phyloP scores from a whole-genome alignment of 345 rosid species.

The Kandelia obovata region DNA sequence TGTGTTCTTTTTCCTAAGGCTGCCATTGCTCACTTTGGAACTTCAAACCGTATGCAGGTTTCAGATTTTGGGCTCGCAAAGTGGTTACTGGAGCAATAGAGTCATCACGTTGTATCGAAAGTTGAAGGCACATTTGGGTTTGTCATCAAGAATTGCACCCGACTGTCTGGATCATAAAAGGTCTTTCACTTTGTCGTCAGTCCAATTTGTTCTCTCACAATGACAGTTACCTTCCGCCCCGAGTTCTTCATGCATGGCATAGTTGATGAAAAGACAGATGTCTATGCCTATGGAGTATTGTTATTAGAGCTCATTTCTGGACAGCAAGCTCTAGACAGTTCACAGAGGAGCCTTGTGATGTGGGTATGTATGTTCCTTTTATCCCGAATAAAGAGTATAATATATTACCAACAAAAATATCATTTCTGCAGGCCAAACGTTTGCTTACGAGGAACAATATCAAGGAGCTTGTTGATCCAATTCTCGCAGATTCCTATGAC shows the following conservation, averaged over 20 bases:
- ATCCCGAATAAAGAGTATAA: too few relatives aligned
- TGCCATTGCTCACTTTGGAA: conserved; percentile 5
- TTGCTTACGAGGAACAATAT: conserved; percentile 30
- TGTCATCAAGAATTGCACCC: conserved; percentile 13
- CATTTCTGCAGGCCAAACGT: conserved; percentile 49
- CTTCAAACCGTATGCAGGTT: conserved; percentile 42
- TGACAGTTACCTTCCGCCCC: conserved; percentile 82
- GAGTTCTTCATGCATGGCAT: conserved; percentile 91
- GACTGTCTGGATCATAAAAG: conserved; percentile 8
- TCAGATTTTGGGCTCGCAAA: conserved; percentile 94
- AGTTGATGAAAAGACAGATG: conserved; percentile 89
- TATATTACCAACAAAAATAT: too few relatives aligned
- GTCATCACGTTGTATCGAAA: conserved; percentile 73
- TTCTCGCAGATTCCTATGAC: conserved; percentile 47
- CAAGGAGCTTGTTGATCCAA: conserved; percentile 62
- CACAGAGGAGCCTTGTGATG: too few relatives aligned
- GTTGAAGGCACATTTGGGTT: conserved; percentile 98
- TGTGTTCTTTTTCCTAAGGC: neutral
- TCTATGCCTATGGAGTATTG: conserved; percentile 84
- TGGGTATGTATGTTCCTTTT: conserved; percentile 19
- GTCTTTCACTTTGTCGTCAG: neutral
- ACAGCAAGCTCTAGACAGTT: conserved; percentile 59
- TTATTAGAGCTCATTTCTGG: conserved; percentile 82
- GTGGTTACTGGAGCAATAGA: conserved; percentile 93
- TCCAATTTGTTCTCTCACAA: conserved; percentile 9